phyloP scores from a whole-genome alignment of 2,329 filamentous ascomycete species.

The Sporothrix brunneoviolacea region DNA sequence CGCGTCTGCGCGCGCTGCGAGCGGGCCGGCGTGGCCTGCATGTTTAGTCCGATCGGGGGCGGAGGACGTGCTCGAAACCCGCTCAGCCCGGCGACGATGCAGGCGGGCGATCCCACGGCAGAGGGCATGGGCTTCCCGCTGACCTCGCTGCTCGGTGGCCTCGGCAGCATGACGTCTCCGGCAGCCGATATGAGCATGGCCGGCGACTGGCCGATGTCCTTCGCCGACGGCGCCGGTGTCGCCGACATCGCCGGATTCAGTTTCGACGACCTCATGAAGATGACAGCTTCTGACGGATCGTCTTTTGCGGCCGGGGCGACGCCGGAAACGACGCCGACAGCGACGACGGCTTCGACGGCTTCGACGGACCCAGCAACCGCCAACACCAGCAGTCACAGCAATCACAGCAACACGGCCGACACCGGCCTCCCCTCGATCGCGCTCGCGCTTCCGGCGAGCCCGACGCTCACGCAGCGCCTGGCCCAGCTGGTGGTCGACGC shows the following conservation, averaged over 20 bases:
- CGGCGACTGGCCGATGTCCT: not conserved
- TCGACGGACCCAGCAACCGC: not conserved
- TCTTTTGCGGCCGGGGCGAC: not conserved
- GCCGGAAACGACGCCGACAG: not conserved
- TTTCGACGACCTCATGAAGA: not conserved
- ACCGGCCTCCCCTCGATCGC: too few relatives aligned
- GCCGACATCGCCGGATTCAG: not conserved
- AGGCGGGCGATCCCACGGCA: too few relatives aligned
- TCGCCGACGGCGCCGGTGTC: not conserved
- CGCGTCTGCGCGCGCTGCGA: conserved; percentile 34
- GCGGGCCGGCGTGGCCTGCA: conserved; percentile 33
- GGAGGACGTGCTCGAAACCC: too few relatives aligned
- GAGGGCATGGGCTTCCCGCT: too few relatives aligned
- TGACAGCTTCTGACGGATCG: not conserved
- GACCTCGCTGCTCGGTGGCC: conserved; percentile 11
- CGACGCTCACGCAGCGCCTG: not conserved
- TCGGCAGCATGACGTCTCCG: too few relatives aligned
- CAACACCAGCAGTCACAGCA: too few relatives aligned
- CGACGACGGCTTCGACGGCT: not conserved
- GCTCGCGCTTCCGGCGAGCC: too few relatives aligned
- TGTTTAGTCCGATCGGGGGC: conserved; percentile 34
- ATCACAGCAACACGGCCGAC: too few relatives aligned
- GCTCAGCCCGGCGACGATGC: too few relatives aligned
- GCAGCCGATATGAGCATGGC: not conserved
- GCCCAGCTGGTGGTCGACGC: not conserved